A percentile compares a stretch with the other conserved stretches of the same genome.
Evolutionary conservation across 371 early-diverging fungal species (phyloP).

Genomic region (Blakeslea trispora): DNA sequence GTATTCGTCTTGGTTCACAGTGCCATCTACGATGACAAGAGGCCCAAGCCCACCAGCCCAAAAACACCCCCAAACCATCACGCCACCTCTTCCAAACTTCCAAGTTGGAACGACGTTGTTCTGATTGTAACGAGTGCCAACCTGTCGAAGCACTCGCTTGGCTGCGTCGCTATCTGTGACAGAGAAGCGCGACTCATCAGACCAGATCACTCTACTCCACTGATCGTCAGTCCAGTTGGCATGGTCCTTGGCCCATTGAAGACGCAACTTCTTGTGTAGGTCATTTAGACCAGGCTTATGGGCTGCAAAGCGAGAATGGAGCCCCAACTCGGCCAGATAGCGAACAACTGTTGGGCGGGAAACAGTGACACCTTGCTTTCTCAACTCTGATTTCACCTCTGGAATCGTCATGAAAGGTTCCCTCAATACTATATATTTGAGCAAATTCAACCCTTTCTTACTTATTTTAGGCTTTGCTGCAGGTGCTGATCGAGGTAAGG

Average conservation of each 20-base stretch:
- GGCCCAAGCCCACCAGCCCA: conserved; percentile 8
- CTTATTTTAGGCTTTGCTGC: background rate
- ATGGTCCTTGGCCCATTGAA: background rate
- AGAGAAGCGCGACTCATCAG: background rate
- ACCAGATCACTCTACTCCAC: background rate
- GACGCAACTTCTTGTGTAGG: background rate
- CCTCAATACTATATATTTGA: background rate
- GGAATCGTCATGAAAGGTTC: background rate
- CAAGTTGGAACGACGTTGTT: background rate
- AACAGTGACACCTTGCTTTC: background rate
- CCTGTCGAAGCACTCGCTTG: background rate
- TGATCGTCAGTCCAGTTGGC: conserved; percentile 1
- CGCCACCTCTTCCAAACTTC: conserved; percentile 2
- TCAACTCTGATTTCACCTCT: background rate
- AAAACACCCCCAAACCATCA: conserved; percentile 16
- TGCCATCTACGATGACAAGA: background rate
- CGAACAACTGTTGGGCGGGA: background rate
- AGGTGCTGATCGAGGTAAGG: background rate
- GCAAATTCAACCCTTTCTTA: background rate
- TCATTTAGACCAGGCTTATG: background rate
- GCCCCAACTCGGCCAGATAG: background rate
- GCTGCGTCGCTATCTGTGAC: background rate
- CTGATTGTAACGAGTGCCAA: background rate
- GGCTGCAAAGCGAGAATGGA: background rate
- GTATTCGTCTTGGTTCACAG: conserved; percentile 8